These are phyloP conservation scores for Smallanthus sonchifolius DNA, from an alignment of 129 eudicot species.

Conservation along the genomic window DNA sequence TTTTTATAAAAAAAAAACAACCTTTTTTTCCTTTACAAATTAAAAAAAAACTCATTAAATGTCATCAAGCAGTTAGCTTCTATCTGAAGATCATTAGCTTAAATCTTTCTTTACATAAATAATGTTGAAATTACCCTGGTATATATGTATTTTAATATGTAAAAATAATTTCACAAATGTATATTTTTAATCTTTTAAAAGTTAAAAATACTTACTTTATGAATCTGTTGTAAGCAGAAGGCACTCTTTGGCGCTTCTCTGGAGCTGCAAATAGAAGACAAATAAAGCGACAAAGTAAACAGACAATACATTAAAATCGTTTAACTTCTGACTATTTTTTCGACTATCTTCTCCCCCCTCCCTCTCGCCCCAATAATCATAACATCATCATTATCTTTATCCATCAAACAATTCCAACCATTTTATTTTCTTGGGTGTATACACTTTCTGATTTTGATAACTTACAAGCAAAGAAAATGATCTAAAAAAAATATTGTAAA, in stretches of 20 bases:
- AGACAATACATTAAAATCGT: constrained; percentile 38
- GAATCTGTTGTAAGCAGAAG: constrained; percentile 99
- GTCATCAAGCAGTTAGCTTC: neutral
- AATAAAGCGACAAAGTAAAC: constrained; percentile 43
- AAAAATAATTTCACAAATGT: neutral
- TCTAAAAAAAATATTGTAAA: too few species aligned
- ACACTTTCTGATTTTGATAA: constrained; percentile 5
- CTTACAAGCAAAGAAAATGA: constrained; percentile 17
- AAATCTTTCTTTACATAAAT: neutral
- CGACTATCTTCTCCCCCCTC: constrained; percentile 16
- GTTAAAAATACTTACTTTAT: constrained; percentile 65
- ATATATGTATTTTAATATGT: neutral
- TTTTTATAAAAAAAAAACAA: neutral
- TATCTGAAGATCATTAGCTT: neutral
- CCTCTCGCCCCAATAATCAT: constrained; percentile 45
- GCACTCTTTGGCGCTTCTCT: constrained; percentile 99
- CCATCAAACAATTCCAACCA: constrained; percentile 27
- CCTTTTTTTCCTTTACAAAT: neutral
- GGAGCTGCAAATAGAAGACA: constrained; percentile 70
- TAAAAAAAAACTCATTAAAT: neutral
- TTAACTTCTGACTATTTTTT: constrained; percentile 52
- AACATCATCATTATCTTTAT: constrained; percentile 76
- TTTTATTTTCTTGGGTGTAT: constrained; percentile 45
- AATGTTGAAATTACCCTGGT: neutral
- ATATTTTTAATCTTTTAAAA: neutral